These are phyloP conservation scores for Penicillium tannophilum DNA, from an alignment of 495 filamentous ascomycete genomes.

Conservation along the genomic window DNA sequence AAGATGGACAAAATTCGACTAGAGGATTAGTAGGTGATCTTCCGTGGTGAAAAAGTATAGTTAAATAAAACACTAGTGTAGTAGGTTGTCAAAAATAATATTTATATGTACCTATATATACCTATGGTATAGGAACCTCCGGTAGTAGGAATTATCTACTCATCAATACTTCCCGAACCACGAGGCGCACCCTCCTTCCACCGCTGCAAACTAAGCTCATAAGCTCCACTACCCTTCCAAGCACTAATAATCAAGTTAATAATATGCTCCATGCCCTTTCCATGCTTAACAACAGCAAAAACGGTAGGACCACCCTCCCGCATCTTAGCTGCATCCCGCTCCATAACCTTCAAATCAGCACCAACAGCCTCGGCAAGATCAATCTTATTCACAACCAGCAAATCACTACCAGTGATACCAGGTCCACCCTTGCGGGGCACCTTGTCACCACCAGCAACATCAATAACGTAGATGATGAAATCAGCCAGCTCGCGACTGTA, in stretches of 20 bases:
- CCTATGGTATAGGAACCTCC: too few species aligned
- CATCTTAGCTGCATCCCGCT: constrained; percentile 92
- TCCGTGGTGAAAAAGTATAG: too few species aligned
- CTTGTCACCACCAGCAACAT: constrained; percentile 97
- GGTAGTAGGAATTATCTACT: constrained; percentile 19
- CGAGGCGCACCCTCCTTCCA: constrained; percentile 55
- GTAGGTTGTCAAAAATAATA: too few species aligned
- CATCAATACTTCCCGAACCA: constrained; percentile 45
- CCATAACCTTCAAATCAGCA: constrained; percentile 92
- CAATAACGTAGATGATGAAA: constrained; percentile 98
- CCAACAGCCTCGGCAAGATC: constrained; percentile 91
- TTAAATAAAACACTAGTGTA: too few species aligned
- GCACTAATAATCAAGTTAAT: constrained; percentile 86
- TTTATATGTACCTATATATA: too few species aligned
- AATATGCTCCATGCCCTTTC: constrained; percentile 79
- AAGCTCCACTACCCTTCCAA: constrained; percentile 86
- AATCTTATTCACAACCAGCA: constrained; percentile 94
- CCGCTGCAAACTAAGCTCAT: constrained; percentile 54
- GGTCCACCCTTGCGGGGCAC: constrained; percentile 94
- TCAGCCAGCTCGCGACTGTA: constrained; percentile 93
- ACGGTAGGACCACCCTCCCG: constrained; percentile 95
- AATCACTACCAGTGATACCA: constrained; percentile 91
- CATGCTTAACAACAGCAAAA: constrained; percentile 95
- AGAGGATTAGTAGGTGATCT: too few species aligned
- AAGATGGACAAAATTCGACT: too few species aligned